A percentile compares a stretch with the other conserved stretches of the same genome.
Evolutionary conservation across 345 rosid species (phyloP).

Genomic region (Melaleuca quinquenervia): DNA sequence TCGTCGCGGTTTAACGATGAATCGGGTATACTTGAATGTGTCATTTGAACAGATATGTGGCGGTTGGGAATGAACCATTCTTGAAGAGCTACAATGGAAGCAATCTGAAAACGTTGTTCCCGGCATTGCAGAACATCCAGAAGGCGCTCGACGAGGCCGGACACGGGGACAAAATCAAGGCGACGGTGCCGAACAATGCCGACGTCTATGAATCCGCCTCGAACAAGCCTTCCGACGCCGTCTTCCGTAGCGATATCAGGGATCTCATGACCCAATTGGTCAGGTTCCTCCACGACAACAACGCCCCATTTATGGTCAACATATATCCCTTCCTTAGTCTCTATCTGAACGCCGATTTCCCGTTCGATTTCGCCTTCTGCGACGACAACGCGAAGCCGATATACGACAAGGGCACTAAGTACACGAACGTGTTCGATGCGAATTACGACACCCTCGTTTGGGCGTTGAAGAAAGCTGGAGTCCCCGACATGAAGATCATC

Average conservation of each 20-base stretch:
- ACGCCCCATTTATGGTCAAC: slow-evolving; percentile 66
- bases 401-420: slow-evolving; percentile 23
- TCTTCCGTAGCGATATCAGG: slow-evolving; percentile 40
- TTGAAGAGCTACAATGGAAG: slow-evolving; percentile 55
- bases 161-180: slow-evolving; percentile 42
- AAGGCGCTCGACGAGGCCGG: slow-evolving; percentile 55
- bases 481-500: slow-evolving; percentile 32
- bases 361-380: slow-evolving; percentile 52
- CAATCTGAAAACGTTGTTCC: slow-evolving; percentile 24
- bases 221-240: slow-evolving; percentile 57
- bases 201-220: slow-evolving; percentile 59
- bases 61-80: slow-evolving; percentile 88
- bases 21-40: too few species aligned
- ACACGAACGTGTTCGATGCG: slow-evolving; percentile 70
- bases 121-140: slow-evolving; percentile 65
- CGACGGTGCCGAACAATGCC: slow-evolving; percentile 56
- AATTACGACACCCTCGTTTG: slow-evolving; percentile 74
- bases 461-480: slow-evolving; percentile 39
- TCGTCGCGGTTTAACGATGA: not conserved
- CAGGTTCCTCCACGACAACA: slow-evolving; percentile 25
- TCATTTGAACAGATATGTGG: slow-evolving; percentile 48
- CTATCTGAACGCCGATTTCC: slow-evolving; percentile 45
- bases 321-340: slow-evolving; percentile 86
- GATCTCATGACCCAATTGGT: slow-evolving; percentile 29
- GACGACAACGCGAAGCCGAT: slow-evolving; percentile 16